Base-by-base conservation (phyloP, 495 filamentous ascomycete genomes). In the Xylaria nigripes region DNA sequence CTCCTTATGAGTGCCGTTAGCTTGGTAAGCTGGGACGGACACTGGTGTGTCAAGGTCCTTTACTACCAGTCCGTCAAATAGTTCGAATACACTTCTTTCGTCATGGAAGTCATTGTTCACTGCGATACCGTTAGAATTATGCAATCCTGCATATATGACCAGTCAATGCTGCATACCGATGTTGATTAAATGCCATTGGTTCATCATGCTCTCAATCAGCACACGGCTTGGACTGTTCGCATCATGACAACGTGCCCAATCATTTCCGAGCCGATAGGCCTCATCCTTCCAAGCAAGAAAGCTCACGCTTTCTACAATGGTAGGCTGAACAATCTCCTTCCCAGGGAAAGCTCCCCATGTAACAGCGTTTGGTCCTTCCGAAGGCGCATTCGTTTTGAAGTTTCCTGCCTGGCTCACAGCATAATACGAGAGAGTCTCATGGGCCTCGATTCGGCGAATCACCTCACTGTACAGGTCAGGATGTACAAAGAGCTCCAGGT, bases 241-340 rank as follows among this genome's bases (percentile, higher is more conserved):
- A 40, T 88, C 80, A 62, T 96, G 86, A 63, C 94, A 97, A 58
- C 87, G 86, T 21, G 89, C 86, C 94, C 94, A 99, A 62, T 97
- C 91, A 48, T 86, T 77, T 43, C 94, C 94, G 21, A 99, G 81
- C 51, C 86, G 82, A 72, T 85, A 99, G 15, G 95, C 95, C 67
- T 99, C 94, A 59, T 99, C 94, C 74, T 95, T 95, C 94, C 94
- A 99, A 23, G 94, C 94, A 50, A 99, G 70, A 80, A 99, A 99
- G 71, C 87, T 93, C 69, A 97, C 83, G 6, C 89, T 95, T 72
- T 99, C 94, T 44, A 97, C 92, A 56, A 99, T 94, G n/a, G 94
- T 99, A 10, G 94, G 94, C 68, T 99, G 94, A 42, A 99, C 90
- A 64, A 99, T 96, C 69, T 99, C 94, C 66, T 96, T 93, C 30